Evolutionary conservation across 2,329 filamentous ascomycete genomes (phyloP), one percentile per base, ranked within the genome.

Genomic region (Cladosporium cucumerinum): DNA sequence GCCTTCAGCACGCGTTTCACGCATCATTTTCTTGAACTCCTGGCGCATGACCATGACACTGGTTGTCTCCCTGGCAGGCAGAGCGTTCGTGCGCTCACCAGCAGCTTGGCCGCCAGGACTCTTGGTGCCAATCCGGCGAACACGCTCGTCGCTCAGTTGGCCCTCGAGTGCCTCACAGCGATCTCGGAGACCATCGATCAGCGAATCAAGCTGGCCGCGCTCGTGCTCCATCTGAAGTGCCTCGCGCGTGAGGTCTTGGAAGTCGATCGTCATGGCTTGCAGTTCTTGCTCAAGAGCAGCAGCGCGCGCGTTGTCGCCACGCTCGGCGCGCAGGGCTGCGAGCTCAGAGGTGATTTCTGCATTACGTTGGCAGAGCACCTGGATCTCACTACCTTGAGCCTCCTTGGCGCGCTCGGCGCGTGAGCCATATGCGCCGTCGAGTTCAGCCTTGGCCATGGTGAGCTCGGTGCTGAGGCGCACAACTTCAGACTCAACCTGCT

Each of bases 381-480:
- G 81, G 34, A 85, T 75, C 68, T 86, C 83, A 65, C 87, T 85
- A 26, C 89, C 80, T 72, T 89, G 85, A 63, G 82, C 84, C 73
- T 89, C 87, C n/a, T 87, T 88, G 14, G 87, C 87, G 34, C 89
- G 85, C 74, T 91, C 82, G 11, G 87, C 85, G 60, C 88, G 82
- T n/a, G 84, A 86, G 48, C 95, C 95, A 74, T 98, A 97, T 74
- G 96, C 96, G 67, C 92, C 92, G 72, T 97, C 95, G 28, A 98
- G 90, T 77, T 98, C 94, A 61, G 93, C 92, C 73, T 88, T 87
- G 28, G 91, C 92, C 70, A 98, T 89, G n/a, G 94, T 96, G 49
- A 98, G 85, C 80, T 98, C 89, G 2, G 88, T 91, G 39, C 87
- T 87, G 6, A 89, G 80, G 61, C 86, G 82, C 3, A 89, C 87